A percentile compares a stretch with the other conserved stretches of the same genome.
Conservation (phyloP, 2,329 filamentous ascomycete species). For the Pseudogymnoascus sp. region DNA sequence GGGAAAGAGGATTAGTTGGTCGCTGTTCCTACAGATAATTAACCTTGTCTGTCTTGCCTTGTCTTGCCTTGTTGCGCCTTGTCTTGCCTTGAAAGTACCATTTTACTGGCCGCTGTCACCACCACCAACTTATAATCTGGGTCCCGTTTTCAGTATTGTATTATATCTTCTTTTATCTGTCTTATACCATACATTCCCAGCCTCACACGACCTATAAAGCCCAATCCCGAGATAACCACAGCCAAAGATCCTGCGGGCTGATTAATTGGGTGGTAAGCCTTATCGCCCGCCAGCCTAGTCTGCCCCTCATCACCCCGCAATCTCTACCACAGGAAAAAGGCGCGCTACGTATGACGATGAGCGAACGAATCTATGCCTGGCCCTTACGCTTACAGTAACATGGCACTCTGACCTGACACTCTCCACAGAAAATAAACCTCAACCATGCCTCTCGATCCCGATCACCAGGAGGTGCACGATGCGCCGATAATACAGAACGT, state of each 20-base stretch:
- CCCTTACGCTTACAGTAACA: slow-evolving; percentile 1
- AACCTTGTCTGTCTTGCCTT: background rate
- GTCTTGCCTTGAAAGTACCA: background rate
- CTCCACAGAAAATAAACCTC: background rate
- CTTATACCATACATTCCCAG: background rate
- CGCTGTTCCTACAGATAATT: background rate
- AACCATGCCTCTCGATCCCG: background rate
- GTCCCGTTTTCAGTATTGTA: background rate
- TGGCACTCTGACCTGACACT: slow-evolving; percentile 1
- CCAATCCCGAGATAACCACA: background rate
- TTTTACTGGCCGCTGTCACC: background rate
- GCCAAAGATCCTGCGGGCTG: background rate
- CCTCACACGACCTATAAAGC: background rate
- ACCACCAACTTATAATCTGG: background rate
- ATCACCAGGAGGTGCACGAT: slow-evolving; percentile 6
- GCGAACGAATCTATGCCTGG: background rate
- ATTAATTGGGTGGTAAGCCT: slow-evolving; percentile 3
- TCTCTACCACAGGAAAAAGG: background rate
- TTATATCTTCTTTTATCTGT: background rate
- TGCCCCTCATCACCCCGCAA: slow-evolving; percentile 6
- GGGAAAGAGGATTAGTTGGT: background rate
- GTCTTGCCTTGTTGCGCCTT: background rate
- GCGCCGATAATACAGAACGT: background rate
- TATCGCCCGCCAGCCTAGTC: background rate
- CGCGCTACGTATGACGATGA: slow-evolving; percentile 5